Percentiles rank a stretch among this genome's conserved stretches.
Conservation (phyloP, 495 filamentous ascomycete genomes). For the Rusavskia elegans region DNA sequence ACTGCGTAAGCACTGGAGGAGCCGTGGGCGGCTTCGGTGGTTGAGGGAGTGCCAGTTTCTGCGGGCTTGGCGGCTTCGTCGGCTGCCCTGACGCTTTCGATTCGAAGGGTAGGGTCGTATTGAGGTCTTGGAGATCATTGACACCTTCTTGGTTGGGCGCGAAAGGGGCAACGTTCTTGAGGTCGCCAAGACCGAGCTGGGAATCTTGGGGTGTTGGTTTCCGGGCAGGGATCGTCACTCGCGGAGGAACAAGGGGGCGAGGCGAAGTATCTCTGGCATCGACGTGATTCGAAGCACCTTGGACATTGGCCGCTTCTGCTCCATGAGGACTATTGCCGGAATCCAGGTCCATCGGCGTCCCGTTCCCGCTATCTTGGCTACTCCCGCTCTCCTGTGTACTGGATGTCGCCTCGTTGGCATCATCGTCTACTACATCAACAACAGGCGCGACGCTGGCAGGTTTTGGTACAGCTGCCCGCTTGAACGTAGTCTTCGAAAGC, state of each 20-base stretch:
- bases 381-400: conserved; percentile 5
- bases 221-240: conserved; percentile 14
- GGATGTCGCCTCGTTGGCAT: background rate
- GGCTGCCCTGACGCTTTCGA: conserved; percentile 38
- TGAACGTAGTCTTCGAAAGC: conserved; percentile 7
- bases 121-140: conserved; percentile 48
- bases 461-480: conserved; percentile 14
- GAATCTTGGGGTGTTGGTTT: conserved; percentile 23
- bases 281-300: background rate
- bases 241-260: conserved; percentile 9
- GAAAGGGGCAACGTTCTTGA: conserved; percentile 54
- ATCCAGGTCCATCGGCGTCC: conserved; percentile 34
- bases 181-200: conserved; percentile 43
- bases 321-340: conserved; percentile 11
- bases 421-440: conserved; percentile 23
- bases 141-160: conserved; percentile 37
- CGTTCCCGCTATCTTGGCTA: conserved; percentile 10
- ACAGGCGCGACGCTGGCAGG: conserved; percentile 25
- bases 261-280: background rate
- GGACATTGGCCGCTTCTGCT: background rate
- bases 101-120: conserved; percentile 53
- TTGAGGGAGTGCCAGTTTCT: conserved; percentile 37
- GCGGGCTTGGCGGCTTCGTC: conserved; percentile 11
- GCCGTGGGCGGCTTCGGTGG: conserved; percentile 41
- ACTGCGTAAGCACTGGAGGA: conserved; percentile 18